Conservation (phyloP, 2,329 filamentous ascomycete species). For the Helotiales sp. region DNA sequence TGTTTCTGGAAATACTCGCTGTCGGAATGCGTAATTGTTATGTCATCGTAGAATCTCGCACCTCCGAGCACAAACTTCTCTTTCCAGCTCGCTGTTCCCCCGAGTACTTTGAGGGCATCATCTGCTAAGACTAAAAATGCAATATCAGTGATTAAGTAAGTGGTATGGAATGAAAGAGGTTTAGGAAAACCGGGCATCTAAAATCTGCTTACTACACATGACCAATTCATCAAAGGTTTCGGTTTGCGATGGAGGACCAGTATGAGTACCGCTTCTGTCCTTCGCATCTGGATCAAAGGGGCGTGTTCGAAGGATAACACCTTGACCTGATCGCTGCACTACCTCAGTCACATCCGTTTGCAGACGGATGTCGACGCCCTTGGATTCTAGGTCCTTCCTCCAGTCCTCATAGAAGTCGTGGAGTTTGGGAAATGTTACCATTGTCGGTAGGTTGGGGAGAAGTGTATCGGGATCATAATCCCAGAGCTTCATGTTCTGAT, state of each 20-base stretch:
- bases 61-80: constrained; percentile 70
- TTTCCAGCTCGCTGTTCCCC: constrained; percentile 54
- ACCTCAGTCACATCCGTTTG: constrained; percentile 56
- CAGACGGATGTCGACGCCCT: constrained; percentile 56
- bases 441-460: constrained; percentile 59
- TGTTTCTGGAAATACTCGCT: constrained; percentile 64
- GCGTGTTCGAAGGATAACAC: constrained; percentile 50
- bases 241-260: constrained; percentile 41
- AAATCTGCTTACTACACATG: constrained; percentile 45
- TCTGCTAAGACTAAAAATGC: constrained; percentile 55
- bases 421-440: constrained; percentile 67
- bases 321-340: constrained; percentile 49
- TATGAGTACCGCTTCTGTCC: constrained; percentile 42
- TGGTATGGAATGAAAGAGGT: neutral
- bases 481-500: constrained; percentile 61
- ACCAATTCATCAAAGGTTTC: constrained; percentile 67
- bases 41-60: constrained; percentile 68
- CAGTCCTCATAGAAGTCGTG: constrained; percentile 61
- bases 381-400: constrained; percentile 52
- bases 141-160: neutral
- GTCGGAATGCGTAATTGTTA: constrained; percentile 70
- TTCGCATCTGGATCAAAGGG: constrained; percentile 49
- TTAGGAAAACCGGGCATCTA: neutral
- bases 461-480: constrained; percentile 56
- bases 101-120: constrained; percentile 61